Percentiles rank a stretch among this genome's conserved stretches.
Evolutionary conservation across 2,329 filamentous ascomycete species (phyloP).

Genomic region (Aureobasidium sp.): DNA sequence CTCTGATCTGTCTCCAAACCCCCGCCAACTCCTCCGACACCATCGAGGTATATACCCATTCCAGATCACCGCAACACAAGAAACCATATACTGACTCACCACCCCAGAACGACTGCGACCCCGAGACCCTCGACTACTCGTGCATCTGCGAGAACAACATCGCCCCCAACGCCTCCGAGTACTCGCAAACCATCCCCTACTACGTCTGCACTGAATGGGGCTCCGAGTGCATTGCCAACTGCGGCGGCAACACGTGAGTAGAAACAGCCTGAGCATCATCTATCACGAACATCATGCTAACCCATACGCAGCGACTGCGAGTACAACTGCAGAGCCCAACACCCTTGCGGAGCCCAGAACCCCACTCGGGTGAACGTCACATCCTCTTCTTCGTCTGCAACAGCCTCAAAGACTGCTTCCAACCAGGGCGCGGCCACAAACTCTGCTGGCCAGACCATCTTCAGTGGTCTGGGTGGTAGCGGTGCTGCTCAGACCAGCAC

Average conservation of each 20-base stretch:
- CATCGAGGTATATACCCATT: slow-evolving; percentile 27
- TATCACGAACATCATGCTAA: background rate
- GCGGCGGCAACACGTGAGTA: slow-evolving; percentile 44
- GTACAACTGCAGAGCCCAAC: slow-evolving; percentile 54
- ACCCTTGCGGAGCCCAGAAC: slow-evolving; percentile 65
- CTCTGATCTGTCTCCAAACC: slow-evolving; percentile 63
- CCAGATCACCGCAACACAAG: too few relatives aligned
- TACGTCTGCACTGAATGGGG: slow-evolving; percentile 68
- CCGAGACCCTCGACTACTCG: slow-evolving; percentile 59
- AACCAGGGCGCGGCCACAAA: slow-evolving; percentile 16
- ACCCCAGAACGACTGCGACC: slow-evolving; percentile 56
- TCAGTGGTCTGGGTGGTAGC: slow-evolving; percentile 36
- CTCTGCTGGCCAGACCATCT: slow-evolving; percentile 34
- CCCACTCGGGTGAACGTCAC: slow-evolving; percentile 56
- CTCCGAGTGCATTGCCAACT: slow-evolving; percentile 54
- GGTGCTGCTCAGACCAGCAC: slow-evolving; percentile 18
- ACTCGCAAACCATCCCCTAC: slow-evolving; percentile 71
- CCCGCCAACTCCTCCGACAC: slow-evolving; percentile 36
- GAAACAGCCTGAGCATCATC: background rate
- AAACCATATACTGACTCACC: slow-evolving; percentile 25
- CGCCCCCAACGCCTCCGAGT: slow-evolving; percentile 67
- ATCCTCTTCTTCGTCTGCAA: slow-evolving; percentile 40
- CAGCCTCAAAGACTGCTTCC: slow-evolving; percentile 32
- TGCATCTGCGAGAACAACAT: slow-evolving; percentile 64
- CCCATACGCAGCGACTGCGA: slow-evolving; percentile 40